A percentile compares a stretch with the other conserved stretches of the same genome.
Evolutionary conservation across 2,329 filamentous ascomycete species (phyloP).

Genomic region (Aspergillus awamori): DNA sequence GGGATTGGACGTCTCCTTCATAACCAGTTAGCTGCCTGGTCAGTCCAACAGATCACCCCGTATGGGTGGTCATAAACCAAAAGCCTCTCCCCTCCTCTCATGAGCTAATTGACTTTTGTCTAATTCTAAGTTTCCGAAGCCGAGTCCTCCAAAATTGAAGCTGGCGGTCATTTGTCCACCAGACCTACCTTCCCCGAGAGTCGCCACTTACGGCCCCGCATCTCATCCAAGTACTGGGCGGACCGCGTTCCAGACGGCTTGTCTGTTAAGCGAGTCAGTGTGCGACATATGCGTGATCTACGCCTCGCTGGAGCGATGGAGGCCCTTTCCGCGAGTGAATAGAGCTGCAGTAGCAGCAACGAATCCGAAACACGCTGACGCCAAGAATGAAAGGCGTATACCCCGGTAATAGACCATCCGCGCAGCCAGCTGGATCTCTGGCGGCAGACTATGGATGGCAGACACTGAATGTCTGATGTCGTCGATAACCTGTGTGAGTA

Average conservation of each 20-base stretch:
- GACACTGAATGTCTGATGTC: constrained; percentile 65
- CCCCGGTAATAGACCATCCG: constrained; percentile 64
- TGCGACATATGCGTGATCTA: neutral
- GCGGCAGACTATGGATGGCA: constrained; percentile 57
- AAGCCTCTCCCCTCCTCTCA: neutral
- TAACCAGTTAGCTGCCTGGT: neutral
- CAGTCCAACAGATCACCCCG: neutral
- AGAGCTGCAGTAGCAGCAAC: constrained; percentile 54
- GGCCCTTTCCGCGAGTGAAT: constrained; percentile 47
- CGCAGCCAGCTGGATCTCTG: constrained; percentile 59
- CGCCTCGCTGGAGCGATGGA: constrained; percentile 15
- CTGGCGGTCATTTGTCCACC: neutral
- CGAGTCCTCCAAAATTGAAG: neutral
- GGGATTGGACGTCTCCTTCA: neutral
- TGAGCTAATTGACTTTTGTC: neutral
- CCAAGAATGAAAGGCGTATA: constrained; percentile 58
- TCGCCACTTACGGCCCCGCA: neutral
- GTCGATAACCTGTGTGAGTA: constrained; percentile 56
- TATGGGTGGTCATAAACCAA: too few species aligned
- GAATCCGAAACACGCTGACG: constrained; percentile 56
- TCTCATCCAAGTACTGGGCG: neutral
- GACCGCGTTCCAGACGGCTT: neutral
- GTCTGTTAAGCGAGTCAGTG: neutral
- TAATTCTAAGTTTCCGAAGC: neutral
- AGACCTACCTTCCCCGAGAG: neutral